Conservation (phyloP, 2,329 filamentous ascomycete genomes). For the Talaromyces marneffei region DNA sequence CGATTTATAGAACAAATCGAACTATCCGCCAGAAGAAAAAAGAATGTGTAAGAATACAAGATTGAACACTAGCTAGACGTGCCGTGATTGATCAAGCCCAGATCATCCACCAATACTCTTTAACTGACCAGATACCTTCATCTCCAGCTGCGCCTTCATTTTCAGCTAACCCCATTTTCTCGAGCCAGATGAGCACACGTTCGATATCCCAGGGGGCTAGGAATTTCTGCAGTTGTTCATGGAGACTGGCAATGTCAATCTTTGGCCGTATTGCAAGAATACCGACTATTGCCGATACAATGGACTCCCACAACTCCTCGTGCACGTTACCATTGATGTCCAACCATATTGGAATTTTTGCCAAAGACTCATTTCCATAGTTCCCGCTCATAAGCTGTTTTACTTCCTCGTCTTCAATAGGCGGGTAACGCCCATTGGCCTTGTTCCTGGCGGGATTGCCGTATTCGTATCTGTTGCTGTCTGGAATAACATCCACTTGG, state of each 20-base stretch:
- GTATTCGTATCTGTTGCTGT: conserved; percentile 30
- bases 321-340: conserved; percentile 42
- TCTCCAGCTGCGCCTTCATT: conserved; percentile 20
- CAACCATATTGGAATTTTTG: conserved; percentile 43
- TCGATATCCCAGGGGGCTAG: conserved; percentile 40
- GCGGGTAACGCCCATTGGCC: neutral
- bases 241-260: conserved; percentile 30
- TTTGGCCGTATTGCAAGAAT: conserved; percentile 40
- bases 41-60: neutral
- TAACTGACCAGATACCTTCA: conserved; percentile 25
- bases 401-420: neutral
- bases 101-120: conserved; percentile 41
- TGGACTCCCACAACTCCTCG: conserved; percentile 37
- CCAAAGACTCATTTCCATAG: conserved; percentile 3
- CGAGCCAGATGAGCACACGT: conserved; percentile 38
- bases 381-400: neutral
- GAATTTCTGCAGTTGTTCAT: conserved; percentile 33
- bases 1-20: too few species aligned
- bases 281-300: conserved; percentile 37
- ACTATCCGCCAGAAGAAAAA: too few species aligned
- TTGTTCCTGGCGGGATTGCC: conserved; percentile 33
- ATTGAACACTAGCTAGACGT: neutral
- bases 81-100: conserved; percentile 13
- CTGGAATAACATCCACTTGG: conserved; percentile 35
- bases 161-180: conserved; percentile 22